Evolutionary conservation across 306 rosid species (phyloP).

Genomic region (Pueraria montana): DNA sequence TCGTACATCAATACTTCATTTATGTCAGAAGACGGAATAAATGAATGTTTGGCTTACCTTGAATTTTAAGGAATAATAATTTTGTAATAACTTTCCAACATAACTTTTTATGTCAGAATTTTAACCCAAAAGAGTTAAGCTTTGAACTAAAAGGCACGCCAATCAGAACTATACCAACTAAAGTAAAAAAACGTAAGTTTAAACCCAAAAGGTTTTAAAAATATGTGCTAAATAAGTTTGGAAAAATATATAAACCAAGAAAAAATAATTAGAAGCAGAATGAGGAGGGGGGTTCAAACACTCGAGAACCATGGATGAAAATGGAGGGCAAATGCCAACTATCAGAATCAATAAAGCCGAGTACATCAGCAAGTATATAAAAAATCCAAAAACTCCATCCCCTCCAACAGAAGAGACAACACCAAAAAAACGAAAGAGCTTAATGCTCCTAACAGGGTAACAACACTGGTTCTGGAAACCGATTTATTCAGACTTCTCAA

Average conservation of each 20-base stretch:
- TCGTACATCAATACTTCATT: too few species aligned
- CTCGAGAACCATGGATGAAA: not conserved
- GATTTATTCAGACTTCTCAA: slow-evolving; percentile 44
- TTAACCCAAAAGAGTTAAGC: too few species aligned
- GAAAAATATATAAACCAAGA: not conserved
- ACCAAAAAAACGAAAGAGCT: not conserved
- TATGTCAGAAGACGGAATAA: too few species aligned
- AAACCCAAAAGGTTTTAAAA: too few species aligned
- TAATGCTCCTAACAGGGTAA: slow-evolving; percentile 21
- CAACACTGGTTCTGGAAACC: slow-evolving; percentile 18
- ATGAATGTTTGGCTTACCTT: too few species aligned
- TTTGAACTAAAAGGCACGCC: too few species aligned
- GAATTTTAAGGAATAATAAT: not conserved
- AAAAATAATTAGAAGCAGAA: not conserved
- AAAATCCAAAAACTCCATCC: slow-evolving; percentile 26
- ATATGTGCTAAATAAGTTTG: too few species aligned
- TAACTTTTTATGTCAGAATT: too few species aligned
- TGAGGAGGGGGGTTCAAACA: too few species aligned
- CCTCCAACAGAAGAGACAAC: slow-evolving; percentile 11
- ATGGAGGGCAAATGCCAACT: not conserved
- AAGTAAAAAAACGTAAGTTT: too few species aligned
- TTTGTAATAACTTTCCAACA: too few species aligned
- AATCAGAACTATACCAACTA: too few species aligned
- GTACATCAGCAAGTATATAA: not conserved
- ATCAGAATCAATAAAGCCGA: slow-evolving; percentile 1